These are phyloP conservation scores for Thielaviopsis ethacetica DNA, from an alignment of 2,329 filamentous ascomycete species.

Conservation along the genomic window DNA sequence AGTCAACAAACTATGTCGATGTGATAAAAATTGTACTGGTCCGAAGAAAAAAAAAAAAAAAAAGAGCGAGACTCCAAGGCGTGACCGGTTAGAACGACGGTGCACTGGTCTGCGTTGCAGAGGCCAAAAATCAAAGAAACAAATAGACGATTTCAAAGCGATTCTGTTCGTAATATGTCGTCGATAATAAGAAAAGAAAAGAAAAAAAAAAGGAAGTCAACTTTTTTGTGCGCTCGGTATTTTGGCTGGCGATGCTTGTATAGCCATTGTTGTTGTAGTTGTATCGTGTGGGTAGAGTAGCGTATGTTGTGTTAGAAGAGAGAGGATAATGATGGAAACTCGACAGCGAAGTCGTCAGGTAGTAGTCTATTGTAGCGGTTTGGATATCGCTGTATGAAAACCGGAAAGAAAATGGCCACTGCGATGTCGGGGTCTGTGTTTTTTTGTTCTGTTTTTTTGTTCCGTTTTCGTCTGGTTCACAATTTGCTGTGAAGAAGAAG, in stretches of 20 bases:
- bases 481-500: too few species aligned
- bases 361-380: too few species aligned
- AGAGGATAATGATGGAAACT: too few species aligned
- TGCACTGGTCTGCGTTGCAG: not conserved
- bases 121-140: not conserved
- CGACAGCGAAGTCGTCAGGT: too few species aligned
- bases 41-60: constrained; percentile 14
- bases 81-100: constrained; percentile 16
- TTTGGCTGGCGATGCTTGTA: constrained; percentile 13
- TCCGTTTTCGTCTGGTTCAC: too few species aligned
- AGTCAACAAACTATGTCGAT: not conserved
- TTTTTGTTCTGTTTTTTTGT: too few species aligned
- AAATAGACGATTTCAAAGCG: not conserved
- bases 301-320: too few species aligned
- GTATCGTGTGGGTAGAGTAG: too few species aligned
- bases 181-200: not conserved
- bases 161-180: not conserved
- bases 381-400: too few species aligned
- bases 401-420: too few species aligned
- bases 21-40: not conserved
- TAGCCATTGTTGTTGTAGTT: constrained; percentile 14
- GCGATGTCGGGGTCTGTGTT: too few species aligned
- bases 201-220: not conserved
- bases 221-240: not conserved
- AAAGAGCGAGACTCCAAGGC: constrained; percentile 18